Conservation (phyloP, 176 grass and related monocot genomes). For the Carex myosuroides region DNA sequence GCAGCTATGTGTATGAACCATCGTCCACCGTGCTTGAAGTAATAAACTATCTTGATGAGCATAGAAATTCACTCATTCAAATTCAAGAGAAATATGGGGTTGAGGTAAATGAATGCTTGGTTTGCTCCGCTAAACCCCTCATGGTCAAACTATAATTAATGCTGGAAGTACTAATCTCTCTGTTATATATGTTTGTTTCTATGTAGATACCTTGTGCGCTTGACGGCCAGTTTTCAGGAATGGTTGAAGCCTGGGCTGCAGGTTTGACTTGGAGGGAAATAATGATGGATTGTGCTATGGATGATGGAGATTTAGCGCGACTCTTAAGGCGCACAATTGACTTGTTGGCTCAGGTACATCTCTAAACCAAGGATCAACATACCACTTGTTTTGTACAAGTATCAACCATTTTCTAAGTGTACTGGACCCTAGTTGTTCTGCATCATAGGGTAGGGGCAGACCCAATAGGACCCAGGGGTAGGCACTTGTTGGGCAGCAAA, state of each 20-base stretch:
- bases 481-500: not conserved
- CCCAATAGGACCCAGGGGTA: too few species aligned
- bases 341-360: constrained; percentile 75
- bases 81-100: constrained; percentile 81
- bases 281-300: constrained; percentile 97
- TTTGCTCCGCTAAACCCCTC: not conserved
- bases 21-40: constrained; percentile 76
- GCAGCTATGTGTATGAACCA: constrained; percentile 92
- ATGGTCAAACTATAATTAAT: not conserved
- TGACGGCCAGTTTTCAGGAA: constrained; percentile 89
- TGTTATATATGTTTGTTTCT: constrained; percentile 23
- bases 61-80: constrained; percentile 64
- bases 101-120: constrained; percentile 40
- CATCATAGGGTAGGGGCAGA: too few species aligned
- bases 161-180: not conserved
- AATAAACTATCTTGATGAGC: constrained; percentile 78
- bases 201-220: constrained; percentile 81
- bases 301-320: constrained; percentile 91
- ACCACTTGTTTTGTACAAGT: not conserved
- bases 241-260: constrained; percentile 97
- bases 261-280: constrained; percentile 96
- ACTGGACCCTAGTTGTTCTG: not conserved
- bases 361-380: not conserved
- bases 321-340: constrained; percentile 87
- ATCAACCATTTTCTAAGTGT: not conserved